phyloP scores from a whole-genome alignment of 805 yeast species.

The Yarrowia keelungensis region DNA sequence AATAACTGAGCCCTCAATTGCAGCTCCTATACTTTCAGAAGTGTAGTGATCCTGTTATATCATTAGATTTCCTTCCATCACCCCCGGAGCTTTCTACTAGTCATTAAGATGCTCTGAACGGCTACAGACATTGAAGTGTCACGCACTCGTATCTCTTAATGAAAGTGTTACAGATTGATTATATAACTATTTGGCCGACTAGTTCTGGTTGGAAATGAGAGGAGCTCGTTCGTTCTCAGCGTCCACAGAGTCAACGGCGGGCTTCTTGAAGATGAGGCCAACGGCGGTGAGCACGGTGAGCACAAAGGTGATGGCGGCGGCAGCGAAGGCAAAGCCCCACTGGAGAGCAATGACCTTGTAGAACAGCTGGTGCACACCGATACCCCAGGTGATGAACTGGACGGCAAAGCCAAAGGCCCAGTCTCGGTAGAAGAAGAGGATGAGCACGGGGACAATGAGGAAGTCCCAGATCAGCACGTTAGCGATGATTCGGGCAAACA shows the following conservation, averaged over 20 bases:
- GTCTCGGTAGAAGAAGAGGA: slow-evolving; percentile 67
- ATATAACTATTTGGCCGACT: not conserved
- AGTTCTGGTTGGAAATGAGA: slow-evolving; percentile 20
- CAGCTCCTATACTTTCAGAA: too few relatives aligned
- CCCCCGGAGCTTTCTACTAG: too few relatives aligned
- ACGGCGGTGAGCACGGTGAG: slow-evolving; percentile 56
- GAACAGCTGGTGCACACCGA: slow-evolving; percentile 74
- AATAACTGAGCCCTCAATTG: too few relatives aligned
- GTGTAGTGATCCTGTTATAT: too few relatives aligned
- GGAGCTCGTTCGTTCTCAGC: slow-evolving; percentile 39
- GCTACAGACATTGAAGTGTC: too few relatives aligned
- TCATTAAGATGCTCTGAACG: too few relatives aligned
- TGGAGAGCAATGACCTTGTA: slow-evolving; percentile 76
- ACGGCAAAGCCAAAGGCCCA: slow-evolving; percentile 71
- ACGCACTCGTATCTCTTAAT: not conserved
- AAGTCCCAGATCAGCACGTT: slow-evolving; percentile 81
- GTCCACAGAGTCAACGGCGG: slow-evolving; percentile 12
- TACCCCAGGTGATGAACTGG: slow-evolving; percentile 64
- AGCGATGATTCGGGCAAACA: slow-evolving; percentile 72
- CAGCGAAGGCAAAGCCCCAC: slow-evolving; percentile 82
- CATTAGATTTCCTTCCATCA: too few relatives aligned
- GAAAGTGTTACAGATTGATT: not conserved
- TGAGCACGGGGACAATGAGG: slow-evolving; percentile 66
- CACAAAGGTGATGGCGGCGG: slow-evolving; percentile 63
- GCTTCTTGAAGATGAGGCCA: slow-evolving; percentile 27